These are phyloP conservation scores for Trichoderma aggressivum DNA, from an alignment of 2,329 filamentous ascomycete species.

Conservation along the genomic window DNA sequence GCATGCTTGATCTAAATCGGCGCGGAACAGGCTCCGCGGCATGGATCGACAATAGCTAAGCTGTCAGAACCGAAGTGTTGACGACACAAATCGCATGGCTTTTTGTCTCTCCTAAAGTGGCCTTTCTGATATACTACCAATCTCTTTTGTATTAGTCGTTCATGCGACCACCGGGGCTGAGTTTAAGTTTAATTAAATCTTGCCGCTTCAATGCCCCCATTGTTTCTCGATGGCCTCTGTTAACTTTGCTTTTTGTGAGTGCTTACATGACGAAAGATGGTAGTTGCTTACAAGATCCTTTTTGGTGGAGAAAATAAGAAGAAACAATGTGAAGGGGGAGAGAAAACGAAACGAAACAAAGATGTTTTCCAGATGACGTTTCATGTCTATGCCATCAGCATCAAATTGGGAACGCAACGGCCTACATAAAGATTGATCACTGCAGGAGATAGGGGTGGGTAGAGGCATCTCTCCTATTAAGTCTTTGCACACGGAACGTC, in stretches of 20 bases:
- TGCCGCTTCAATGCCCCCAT: background rate
- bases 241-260: background rate
- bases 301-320: background rate
- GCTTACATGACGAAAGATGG: background rate
- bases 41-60: background rate
- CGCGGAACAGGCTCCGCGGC: background rate
- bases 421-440: background rate
- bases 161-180: background rate
- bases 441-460: too few relatives aligned
- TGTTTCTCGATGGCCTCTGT: background rate
- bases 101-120: background rate
- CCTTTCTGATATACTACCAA: background rate
- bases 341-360: background rate
- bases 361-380: background rate
- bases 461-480: too few relatives aligned
- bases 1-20: background rate
- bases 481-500: too few relatives aligned
- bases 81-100: background rate
- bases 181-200: background rate
- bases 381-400: background rate
- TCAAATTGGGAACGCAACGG: background rate
- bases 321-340: background rate
- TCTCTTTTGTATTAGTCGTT: background rate
- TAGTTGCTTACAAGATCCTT: background rate
- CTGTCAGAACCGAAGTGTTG: background rate